These are phyloP conservation scores for Chernovozyma sophiae-reginae DNA, from an alignment of 1,139 yeast genomes.

Conservation along the genomic window DNA sequence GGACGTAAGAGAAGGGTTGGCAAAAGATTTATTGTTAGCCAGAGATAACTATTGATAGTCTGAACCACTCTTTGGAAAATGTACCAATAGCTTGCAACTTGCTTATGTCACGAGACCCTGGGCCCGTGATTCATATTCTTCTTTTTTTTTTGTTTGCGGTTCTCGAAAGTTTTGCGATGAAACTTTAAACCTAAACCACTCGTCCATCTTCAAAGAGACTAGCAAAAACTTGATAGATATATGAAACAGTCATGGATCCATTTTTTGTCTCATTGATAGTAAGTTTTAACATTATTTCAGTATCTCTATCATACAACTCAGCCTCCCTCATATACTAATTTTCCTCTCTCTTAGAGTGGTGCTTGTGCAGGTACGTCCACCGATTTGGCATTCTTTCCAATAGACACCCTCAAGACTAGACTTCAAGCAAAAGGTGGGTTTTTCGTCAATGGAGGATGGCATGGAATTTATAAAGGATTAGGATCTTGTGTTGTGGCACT, in stretches of 20 bases:
- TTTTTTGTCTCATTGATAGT: conserved; percentile 7
- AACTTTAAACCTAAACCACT: too few relatives aligned
- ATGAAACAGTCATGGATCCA: conserved; percentile 4
- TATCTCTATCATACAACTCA: too few relatives aligned
- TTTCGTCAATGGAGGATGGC: conserved; percentile 87
- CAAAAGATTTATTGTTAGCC: conserved; percentile 24
- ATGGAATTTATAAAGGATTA: conserved; percentile 84
- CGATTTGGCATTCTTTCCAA: conserved; percentile 91
- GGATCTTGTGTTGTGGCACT: conserved; percentile 94
- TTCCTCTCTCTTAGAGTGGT: conserved; percentile 54
- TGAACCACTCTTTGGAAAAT: too few relatives aligned
- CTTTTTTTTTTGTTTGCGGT: too few relatives aligned
- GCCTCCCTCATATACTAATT: too few relatives aligned
- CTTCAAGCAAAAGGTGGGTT: conserved; percentile 95
- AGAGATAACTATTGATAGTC: too few relatives aligned
- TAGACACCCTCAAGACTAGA: conserved; percentile 90
- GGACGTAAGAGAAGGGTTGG: conserved; percentile 65
- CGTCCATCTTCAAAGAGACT: too few relatives aligned
- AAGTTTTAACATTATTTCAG: conserved; percentile 1
- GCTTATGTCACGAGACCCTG: too few relatives aligned
- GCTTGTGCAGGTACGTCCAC: conserved; percentile 96
- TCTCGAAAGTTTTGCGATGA: too few relatives aligned
- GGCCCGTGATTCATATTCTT: too few relatives aligned
- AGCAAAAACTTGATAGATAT: neutral
- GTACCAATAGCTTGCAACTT: too few relatives aligned